Percentiles rank a stretch among this genome's conserved stretches.
phyloP scores from a whole-genome alignment of 2,329 filamentous ascomycete species.

The Colletotrichum noveboracense region DNA sequence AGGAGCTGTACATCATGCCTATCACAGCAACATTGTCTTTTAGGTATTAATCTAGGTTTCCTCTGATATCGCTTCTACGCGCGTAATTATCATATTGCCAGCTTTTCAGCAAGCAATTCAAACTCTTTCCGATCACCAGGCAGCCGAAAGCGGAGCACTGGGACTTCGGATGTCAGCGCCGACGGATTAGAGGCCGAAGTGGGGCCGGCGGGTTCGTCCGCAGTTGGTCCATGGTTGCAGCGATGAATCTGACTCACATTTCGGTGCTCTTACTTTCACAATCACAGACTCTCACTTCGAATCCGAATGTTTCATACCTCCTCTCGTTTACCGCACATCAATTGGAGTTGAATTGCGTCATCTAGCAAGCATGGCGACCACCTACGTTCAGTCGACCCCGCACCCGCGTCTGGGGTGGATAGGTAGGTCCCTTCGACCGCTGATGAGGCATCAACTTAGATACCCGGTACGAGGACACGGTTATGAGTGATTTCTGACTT shows the following conservation, averaged over 20 bases:
- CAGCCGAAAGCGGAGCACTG: neutral
- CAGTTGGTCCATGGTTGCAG: neutral
- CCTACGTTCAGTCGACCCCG: neutral
- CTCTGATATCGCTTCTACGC: neutral
- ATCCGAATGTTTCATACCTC: fast-evolving
- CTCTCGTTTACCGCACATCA: fast-evolving
- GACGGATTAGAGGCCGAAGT: neutral
- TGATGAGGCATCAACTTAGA: neutral
- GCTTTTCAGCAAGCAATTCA: neutral
- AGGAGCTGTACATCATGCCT: no score
- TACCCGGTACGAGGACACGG: neutral
- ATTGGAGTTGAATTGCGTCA: neutral
- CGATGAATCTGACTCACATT: neutral
- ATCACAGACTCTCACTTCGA: neutral
- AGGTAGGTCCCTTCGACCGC: neutral
- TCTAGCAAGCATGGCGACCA: neutral
- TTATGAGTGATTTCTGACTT: neutral
- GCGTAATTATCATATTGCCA: neutral
- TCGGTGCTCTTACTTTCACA: neutral
- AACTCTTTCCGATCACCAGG: fast-evolving
- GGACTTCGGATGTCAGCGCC: neutral
- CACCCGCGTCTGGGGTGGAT: constrained; percentile 18
- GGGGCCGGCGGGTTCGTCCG: neutral
- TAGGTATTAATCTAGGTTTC: neutral
- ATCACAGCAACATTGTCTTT: no score